Conservation (phyloP, 371 early-diverging fungal genomes). For the Paraphysoderma sedebokerense region DNA sequence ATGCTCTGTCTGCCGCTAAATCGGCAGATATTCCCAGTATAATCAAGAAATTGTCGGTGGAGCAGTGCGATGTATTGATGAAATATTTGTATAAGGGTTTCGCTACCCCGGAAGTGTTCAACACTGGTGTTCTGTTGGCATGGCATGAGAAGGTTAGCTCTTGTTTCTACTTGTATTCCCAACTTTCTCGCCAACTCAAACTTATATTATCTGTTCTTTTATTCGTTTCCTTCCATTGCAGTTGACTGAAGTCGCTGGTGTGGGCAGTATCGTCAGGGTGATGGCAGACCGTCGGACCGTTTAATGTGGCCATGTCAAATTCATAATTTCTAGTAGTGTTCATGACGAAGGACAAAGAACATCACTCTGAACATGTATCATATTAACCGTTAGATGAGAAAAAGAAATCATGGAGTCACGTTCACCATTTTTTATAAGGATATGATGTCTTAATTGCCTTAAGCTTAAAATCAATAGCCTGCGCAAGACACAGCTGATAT, state of each 20-base stretch:
- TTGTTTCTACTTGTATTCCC: not conserved
- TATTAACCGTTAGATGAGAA: no score
- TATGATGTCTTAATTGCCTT: no score
- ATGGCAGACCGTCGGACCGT: conserved; percentile 70
- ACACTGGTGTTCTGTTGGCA: conserved; percentile 54
- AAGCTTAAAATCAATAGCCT: no score
- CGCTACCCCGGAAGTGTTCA: conserved; percentile 67
- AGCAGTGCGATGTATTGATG: conserved; percentile 60
- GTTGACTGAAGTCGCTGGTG: conserved; percentile 65
- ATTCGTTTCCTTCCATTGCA: conserved; percentile 10
- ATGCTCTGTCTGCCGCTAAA: conserved; percentile 51
- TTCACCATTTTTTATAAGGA: no score
- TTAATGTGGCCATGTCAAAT: no score
- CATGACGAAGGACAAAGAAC: no score
- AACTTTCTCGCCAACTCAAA: not conserved
- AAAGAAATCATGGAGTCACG: no score
- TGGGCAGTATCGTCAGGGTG: conserved; percentile 72
- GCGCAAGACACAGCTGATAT: no score
- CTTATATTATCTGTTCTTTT: not conserved
- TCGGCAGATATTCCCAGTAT: conserved; percentile 42
- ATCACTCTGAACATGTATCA: no score
- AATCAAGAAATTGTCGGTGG: conserved; percentile 33
- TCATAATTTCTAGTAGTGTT: no score
- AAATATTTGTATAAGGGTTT: conserved; percentile 84
- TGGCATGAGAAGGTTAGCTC: conserved; percentile 79